phyloP scores from a whole-genome alignment of 2,329 filamentous ascomycete genomes.

The Aspergillus awamori region DNA sequence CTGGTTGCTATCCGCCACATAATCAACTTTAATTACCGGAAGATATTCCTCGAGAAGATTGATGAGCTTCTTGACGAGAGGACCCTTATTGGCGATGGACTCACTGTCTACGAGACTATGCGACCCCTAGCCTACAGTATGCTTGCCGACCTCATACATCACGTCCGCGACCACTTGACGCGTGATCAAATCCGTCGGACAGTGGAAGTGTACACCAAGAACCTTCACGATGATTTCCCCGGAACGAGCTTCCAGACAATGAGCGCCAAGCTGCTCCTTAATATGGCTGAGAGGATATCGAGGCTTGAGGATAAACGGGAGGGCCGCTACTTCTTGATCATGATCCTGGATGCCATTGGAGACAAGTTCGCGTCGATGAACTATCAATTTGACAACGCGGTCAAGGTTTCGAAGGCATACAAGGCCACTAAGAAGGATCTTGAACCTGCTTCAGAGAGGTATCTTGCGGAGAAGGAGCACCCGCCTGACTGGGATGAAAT shows the following conservation, averaged over 20 bases:
- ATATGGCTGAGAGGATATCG: constrained; percentile 97
- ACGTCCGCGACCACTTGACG: constrained; percentile 85
- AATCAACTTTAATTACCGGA: constrained; percentile 97
- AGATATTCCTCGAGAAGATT: constrained; percentile 92
- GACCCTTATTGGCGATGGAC: constrained; percentile 89
- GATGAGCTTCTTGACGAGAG: constrained; percentile 92
- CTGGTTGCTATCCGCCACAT: constrained; percentile 96
- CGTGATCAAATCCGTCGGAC: constrained; percentile 93
- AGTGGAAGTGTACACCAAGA: constrained; percentile 95
- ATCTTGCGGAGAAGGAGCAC: constrained; percentile 77
- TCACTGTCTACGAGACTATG: constrained; percentile 97
- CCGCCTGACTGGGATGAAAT: constrained; percentile 96
- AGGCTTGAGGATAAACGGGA: constrained; percentile 92
- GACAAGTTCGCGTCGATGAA: constrained; percentile 99
- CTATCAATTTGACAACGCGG: constrained; percentile 88
- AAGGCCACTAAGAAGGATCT: constrained; percentile 71
- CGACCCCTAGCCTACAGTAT: constrained; percentile 95
- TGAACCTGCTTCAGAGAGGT: constrained; percentile 72
- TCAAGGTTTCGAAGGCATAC: constrained; percentile 89
- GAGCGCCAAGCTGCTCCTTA: constrained; percentile 94
- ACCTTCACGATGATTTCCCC: constrained; percentile 91
- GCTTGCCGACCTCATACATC: constrained; percentile 96
- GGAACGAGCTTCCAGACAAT: constrained; percentile 99
- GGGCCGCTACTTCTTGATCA: constrained; percentile 91
- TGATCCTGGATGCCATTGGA: constrained; percentile 96